These are phyloP conservation scores for Lentinula aciculospora DNA, from an alignment of 768 basidiomycete species.

Conservation along the genomic window DNA sequence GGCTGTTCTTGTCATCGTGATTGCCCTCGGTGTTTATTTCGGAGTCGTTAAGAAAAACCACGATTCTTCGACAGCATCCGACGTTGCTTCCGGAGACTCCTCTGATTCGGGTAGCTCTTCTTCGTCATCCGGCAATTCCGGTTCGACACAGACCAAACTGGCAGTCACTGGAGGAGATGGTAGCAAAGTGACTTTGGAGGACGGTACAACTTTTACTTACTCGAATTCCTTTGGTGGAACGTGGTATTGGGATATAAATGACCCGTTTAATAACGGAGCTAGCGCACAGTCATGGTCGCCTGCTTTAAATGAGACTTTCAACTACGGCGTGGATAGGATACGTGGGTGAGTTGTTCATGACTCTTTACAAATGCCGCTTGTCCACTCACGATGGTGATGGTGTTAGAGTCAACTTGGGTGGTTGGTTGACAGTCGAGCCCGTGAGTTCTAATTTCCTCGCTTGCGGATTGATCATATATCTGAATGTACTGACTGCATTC, in stretches of 20 bases:
- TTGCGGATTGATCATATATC: conserved; percentile 9
- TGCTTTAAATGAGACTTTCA: conserved; percentile 79
- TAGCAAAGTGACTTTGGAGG: conserved; percentile 68
- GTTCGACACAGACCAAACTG: conserved; percentile 16
- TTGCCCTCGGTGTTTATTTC: conserved; percentile 66
- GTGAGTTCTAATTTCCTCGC: conserved; percentile 39
- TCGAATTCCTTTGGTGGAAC: conserved; percentile 75
- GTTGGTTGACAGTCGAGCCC: conserved; percentile 90
- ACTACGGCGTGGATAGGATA: conserved; percentile 68
- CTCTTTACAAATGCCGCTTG: background rate
- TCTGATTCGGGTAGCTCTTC: conserved; percentile 17
- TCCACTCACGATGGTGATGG: background rate
- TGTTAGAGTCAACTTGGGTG: conserved; percentile 84
- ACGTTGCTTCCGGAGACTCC: conserved; percentile 17
- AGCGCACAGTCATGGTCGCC: conserved; percentile 79
- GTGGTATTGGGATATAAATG: conserved; percentile 83
- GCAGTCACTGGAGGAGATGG: conserved; percentile 78
- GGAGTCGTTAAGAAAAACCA: conserved; percentile 46
- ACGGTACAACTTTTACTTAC: conserved; percentile 84
- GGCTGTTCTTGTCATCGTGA: conserved; percentile 48
- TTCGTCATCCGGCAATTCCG: conserved; percentile 13
- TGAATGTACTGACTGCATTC: conserved; percentile 10
- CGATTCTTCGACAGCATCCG: conserved; percentile 14
- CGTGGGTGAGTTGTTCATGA: conserved; percentile 19
- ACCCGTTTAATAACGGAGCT: conserved; percentile 84